These are phyloP conservation scores for Geotrichum siamense DNA, from an alignment of 1,139 yeast genomes.

Conservation along the genomic window DNA sequence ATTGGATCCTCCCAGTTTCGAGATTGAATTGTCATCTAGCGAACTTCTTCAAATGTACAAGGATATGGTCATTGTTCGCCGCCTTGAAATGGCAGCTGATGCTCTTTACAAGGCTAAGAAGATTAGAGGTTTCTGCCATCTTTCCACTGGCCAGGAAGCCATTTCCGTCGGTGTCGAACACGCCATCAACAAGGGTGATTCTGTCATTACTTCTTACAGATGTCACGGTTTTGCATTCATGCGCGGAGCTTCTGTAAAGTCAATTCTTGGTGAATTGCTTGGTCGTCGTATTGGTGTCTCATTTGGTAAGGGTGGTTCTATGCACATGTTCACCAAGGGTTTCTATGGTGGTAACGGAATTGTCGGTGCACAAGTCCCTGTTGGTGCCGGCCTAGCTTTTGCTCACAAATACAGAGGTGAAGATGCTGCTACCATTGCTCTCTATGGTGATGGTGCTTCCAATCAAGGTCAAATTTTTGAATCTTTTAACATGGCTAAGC, in stretches of 20 bases:
- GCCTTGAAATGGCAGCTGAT: slow-evolving; percentile 99
- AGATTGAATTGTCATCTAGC: slow-evolving; percentile 71
- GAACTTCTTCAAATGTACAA: slow-evolving; percentile 87
- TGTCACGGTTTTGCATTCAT: slow-evolving; percentile 97
- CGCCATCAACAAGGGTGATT: slow-evolving; percentile 77
- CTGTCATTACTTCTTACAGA: slow-evolving; percentile 93
- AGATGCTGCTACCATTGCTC: slow-evolving; percentile 74
- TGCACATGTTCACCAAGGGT: slow-evolving; percentile 95
- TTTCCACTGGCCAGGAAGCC: slow-evolving; percentile 99
- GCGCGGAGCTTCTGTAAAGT: slow-evolving; percentile 90
- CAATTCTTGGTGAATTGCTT: slow-evolving; percentile 90
- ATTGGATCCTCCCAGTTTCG: slow-evolving; percentile 58
- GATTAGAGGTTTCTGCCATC: slow-evolving; percentile 95
- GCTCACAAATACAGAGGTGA: slow-evolving; percentile 85
- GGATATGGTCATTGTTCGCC: slow-evolving; percentile 86
- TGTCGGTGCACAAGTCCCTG: slow-evolving; percentile 98
- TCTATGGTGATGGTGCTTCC: slow-evolving; percentile 98
- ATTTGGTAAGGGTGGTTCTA: slow-evolving; percentile 97
- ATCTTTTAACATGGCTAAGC: slow-evolving; percentile 96
- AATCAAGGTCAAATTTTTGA: slow-evolving; percentile 99
- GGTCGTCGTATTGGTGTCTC: slow-evolving; percentile 95
- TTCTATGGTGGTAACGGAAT: slow-evolving; percentile 99
- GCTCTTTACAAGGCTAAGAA: slow-evolving; percentile 97
- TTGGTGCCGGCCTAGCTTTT: slow-evolving; percentile 95
- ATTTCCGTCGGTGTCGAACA: slow-evolving; percentile 97